Percentiles rank a stretch among this genome's conserved stretches.
These are phyloP conservation scores for Auricularia heimuer DNA, from an alignment of 768 basidiomycete species.

Conservation along the genomic window DNA sequence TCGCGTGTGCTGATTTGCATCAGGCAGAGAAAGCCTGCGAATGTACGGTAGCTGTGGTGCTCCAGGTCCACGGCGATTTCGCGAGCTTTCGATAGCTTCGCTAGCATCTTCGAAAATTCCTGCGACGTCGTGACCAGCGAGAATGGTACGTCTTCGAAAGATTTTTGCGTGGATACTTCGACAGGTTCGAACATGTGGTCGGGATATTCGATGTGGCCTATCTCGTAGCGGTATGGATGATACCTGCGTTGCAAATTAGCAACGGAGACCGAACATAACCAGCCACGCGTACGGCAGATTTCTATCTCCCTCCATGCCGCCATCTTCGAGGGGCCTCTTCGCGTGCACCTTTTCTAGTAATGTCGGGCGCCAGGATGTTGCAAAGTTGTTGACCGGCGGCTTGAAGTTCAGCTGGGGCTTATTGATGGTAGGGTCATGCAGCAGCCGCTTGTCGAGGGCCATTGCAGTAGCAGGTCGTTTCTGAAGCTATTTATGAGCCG, in stretches of 20 bases:
- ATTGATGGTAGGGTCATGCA: conserved; percentile 15
- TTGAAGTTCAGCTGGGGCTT: conserved; percentile 81
- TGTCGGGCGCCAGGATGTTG: conserved; percentile 54
- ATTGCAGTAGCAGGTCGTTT: neutral
- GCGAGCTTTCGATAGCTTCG: conserved; percentile 46
- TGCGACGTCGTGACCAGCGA: conserved; percentile 56
- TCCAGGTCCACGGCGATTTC: conserved; percentile 94
- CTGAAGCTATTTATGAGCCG: conserved; percentile 1
- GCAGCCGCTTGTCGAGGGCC: neutral
- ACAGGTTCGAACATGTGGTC: conserved; percentile 55
- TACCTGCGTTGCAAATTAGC: neutral
- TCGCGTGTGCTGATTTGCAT: conserved; percentile 85
- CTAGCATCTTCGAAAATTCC: conserved; percentile 53
- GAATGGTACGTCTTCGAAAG: conserved; percentile 60
- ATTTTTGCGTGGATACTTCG: conserved; percentile 30
- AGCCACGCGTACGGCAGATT: neutral
- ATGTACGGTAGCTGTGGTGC: conserved; percentile 83
- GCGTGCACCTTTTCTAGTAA: conserved; percentile 76
- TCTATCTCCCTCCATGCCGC: conserved; percentile 23
- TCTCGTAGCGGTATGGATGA: conserved; percentile 85
- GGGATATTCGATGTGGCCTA: conserved; percentile 63
- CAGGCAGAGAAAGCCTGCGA: conserved; percentile 79
- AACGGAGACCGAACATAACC: neutral
- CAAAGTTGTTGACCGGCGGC: conserved; percentile 43
- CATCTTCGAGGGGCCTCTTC: conserved; percentile 4